Evolutionary conservation across 2,329 filamentous ascomycete genomes (phyloP), one percentile per base, ranked within the genome.

Genomic region (Cyclaneusma minus): DNA sequence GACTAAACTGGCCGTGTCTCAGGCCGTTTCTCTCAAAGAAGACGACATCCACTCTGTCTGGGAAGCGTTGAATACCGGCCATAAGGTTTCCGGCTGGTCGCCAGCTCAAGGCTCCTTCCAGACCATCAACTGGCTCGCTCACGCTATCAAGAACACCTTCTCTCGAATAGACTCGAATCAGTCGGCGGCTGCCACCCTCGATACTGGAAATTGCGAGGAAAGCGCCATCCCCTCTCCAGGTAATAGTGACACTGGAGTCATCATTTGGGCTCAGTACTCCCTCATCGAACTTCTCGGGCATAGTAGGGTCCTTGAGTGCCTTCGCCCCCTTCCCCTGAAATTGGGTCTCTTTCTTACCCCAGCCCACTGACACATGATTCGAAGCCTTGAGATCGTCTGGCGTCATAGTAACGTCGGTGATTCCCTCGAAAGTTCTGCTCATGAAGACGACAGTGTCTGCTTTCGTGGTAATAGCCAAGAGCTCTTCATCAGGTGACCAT

Each of bases 21-120:
- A 98, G 62, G n/a, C 89, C 89, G 42, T 98, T 98, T 27, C 85
- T 68, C 55, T 98, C 89, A 40, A 98, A 98, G 52, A 98, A 98
- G 3, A 92, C 73, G 22, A 95, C 73, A 39, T 92, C 76, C 12
- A 81, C 56, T n/a, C 62, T 62, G 24, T 76, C 67, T 2, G 63
- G 48, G n/a, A 70, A 51, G 10, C 81, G 64, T 48, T 91, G 83
- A 22, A 92, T 68, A 19, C 79, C 69, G n/a, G 85, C 84, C 41
- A 98, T 77, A 13, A 95, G 58, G 44, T 94, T 94, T 1, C 89
- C 89, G 9, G 72, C 70, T 2, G 89, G 89, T 35, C 85, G 67
- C 89, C 89, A 98, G 53, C 82, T 93, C 31, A 98, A 52, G 21
- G 79, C 66, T 9, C 71, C 71, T 49, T 93, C 85, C n/a, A 98